Base-by-base conservation (phyloP, 495 filamentous ascomycete genomes). In the Hypoxylon trugodes region DNA sequence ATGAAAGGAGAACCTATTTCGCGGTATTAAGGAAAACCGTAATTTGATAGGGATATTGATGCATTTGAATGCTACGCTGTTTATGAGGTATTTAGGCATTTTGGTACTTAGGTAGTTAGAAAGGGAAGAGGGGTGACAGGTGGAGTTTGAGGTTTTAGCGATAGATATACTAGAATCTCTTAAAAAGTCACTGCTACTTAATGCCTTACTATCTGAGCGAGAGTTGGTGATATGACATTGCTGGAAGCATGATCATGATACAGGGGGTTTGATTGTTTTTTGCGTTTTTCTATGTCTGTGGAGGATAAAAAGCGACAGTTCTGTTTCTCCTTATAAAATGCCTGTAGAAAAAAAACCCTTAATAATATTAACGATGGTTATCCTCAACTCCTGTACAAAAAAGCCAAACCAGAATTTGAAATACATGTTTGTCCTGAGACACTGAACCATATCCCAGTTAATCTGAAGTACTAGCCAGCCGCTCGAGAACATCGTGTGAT, bases 381-480 rank as follows among this genome's bases (percentile, higher is more conserved):
- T 38, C 53, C 61, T 46, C 37, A 64, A 64, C 61, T 64, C 61
- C 61, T 52, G 46, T 35, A 32, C 38, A 6, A 19, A 12, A 16
- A 25, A 36, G 33, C 32, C 10, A 36, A 15, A 35, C 10, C 28
- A 37, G 37, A 45, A 52, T 38, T 21, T 47, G 43, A 52, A 38
- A 32, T 43, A 38, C 32, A 40, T 51, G 40, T 16, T 45, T 53
- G 57, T 67, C 64, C 58, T 67, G 64, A 52, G 64, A 67, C n/a
- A n/a, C 58, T 57, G 40, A 47, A 50, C 58, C 63, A 28, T 66
- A 53, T 55, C 52, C 52, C 38, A n/a, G n/a, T 26, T 61, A 53
- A 49, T 52, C 41, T 40, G 36, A 51, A 47, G 50, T 51, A 46
- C 38, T 25, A 35, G 26, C 43, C 12, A 40, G 33, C 36, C 49